Conservation (phyloP, 495 filamentous ascomycete genomes). For the Trichoderma erinaceum region DNA sequence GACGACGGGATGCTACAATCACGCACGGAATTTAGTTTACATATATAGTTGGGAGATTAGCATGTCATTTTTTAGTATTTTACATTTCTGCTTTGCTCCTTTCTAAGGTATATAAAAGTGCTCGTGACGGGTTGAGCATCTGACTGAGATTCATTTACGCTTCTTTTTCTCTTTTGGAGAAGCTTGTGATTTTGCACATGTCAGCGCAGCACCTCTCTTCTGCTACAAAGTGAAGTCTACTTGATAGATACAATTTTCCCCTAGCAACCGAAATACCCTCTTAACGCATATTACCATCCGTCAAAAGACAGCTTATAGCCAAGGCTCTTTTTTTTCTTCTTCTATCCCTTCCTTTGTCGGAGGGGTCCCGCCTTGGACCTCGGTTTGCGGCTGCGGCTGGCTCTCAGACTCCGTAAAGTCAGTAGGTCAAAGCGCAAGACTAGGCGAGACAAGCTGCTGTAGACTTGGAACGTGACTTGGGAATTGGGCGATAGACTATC, state of each 20-base stretch:
- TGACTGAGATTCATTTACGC: no score
- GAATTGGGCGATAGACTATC: background rate
- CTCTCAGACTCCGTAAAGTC: background rate
- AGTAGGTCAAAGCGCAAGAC: background rate
- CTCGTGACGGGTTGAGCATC: no score
- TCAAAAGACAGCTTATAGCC: background rate
- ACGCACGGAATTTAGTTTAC: background rate
- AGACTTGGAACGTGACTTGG: background rate
- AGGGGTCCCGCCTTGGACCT: conserved; percentile 3
- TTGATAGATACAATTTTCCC: background rate
- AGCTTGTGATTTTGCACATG: no score
- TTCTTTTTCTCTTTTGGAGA: no score
- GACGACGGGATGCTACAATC: background rate
- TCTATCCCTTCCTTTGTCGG: background rate
- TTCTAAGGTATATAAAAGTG: no score
- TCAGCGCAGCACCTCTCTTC: no score
- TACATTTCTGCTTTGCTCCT: no score
- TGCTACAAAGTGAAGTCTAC: no score
- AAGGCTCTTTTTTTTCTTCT: background rate
- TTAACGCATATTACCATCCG: background rate
- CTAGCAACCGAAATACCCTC: background rate
- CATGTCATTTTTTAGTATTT: no score
- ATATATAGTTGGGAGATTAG: background rate
- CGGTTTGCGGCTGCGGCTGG: background rate
- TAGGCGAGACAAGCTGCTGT: background rate